Conservation (phyloP, 441 rosid species). For the Sinapis alba region DNA sequence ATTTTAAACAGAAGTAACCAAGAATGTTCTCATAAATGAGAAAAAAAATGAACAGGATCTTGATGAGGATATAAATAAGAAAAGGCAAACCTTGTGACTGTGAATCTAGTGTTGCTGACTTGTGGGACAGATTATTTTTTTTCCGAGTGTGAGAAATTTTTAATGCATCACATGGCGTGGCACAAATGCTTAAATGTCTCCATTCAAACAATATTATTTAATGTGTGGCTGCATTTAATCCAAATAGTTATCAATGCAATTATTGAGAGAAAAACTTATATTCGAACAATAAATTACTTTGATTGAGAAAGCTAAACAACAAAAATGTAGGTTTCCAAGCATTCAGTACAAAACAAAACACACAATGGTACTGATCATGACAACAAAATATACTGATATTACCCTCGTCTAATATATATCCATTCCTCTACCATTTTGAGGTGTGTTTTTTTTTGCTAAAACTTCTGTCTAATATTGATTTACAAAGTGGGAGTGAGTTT, state of each 20-base stretch:
- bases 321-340: conserved; percentile 21
- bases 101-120: conserved; percentile 32
- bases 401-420: neutral
- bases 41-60: conserved; percentile 26
- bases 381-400: neutral
- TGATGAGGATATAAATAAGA: conserved; percentile 35
- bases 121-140: conserved; percentile 9
- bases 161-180: conserved; percentile 35
- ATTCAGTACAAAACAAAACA: conserved; percentile 22
- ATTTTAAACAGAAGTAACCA: conserved; percentile 8
- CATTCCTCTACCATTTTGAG: neutral
- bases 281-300: conserved; percentile 4
- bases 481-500: neutral
- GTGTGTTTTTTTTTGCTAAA: too few relatives aligned
- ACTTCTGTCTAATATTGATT: neutral
- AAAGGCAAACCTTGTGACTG: conserved; percentile 36
- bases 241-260: conserved; percentile 25
- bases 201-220: neutral
- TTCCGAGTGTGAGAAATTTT: conserved; percentile 1
- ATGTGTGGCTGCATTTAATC: conserved; percentile 24
- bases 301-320: conserved; percentile 32
- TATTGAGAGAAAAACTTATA: conserved; percentile 14
- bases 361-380: neutral
- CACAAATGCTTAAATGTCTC: conserved; percentile 30
- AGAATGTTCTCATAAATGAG: conserved; percentile 19